A percentile compares a stretch with the other conserved stretches of the same genome.
Evolutionary conservation across 305 asterid species (phyloP).

Genomic region (Salvia sclarea): DNA sequence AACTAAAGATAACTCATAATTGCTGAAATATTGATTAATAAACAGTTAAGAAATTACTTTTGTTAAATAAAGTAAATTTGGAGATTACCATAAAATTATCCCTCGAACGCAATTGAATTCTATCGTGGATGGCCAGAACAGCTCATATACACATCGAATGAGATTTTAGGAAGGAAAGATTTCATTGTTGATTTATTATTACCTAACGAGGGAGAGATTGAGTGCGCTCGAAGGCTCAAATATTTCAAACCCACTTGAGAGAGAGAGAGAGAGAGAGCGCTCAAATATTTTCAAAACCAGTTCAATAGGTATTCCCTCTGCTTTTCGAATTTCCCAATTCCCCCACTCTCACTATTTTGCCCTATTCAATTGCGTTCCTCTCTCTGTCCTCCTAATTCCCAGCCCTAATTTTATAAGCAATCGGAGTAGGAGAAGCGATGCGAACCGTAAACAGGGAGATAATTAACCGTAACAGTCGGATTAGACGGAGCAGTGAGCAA

Average conservation of each 20-base stretch:
- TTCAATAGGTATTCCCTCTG: conserved; percentile 9
- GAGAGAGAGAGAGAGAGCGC: not conserved
- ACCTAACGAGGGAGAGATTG: not conserved
- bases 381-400: not conserved
- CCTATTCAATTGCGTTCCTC: conserved; percentile 6
- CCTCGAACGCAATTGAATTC: no score
- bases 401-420: conserved; percentile 31
- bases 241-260: not conserved
- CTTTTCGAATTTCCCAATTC: conserved; percentile 10
- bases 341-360: not conserved
- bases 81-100: not conserved
- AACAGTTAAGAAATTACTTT: not conserved
- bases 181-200: no score
- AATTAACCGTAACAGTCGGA: conserved; percentile 27
- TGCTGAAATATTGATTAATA: no score
- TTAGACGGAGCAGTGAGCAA: conserved; percentile 37
- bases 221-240: no score
- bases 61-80: not conserved
- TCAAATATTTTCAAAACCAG: conserved; percentile 24
- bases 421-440: conserved; percentile 28
- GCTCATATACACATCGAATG: no score
- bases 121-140: no score
- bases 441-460: conserved; percentile 38
- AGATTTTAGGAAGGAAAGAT: no score
- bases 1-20: not conserved